Evolutionary conservation across 306 rosid species (phyloP), one percentile per base, ranked within the genome.

Genomic region (Cicer judaicum): DNA sequence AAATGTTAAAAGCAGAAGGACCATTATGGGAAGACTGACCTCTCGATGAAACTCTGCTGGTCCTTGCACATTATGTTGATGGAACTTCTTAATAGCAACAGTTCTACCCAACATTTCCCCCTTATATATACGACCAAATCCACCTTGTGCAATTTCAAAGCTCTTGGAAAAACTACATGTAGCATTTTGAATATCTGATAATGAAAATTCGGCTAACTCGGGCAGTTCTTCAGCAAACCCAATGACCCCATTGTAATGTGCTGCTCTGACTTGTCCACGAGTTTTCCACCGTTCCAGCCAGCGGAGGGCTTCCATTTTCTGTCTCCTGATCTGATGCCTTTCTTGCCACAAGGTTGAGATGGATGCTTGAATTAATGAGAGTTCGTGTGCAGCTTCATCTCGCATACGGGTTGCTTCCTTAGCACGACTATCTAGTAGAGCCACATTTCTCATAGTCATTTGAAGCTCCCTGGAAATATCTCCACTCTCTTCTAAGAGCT

Each of bases 41-140:
- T 92, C 96, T 78, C 81, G 91, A 77, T 85, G 92, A 79, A 92
- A 92, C 79, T 88, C 92, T 2, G 88, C 78, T 14, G 92, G 89
- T 74, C 87, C 91, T 69, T 90, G 91, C 84, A 78, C 72, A 80
- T 80, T 83, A 76, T 84, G 81, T 24, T 88, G 85, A 70, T 87
- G 85, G 56, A 92, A 80, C 89, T 84, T 92, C 81, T 80, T 90
- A 71, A 90, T 84, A 49, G 88, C 89, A 64, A 90, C 91, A 68
- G 98, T 92, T 80, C 89, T 87, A 12, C 96, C 96, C 84, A 85
- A 54, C 91, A 92, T 74, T 84, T 92, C 98, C 75, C 98, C 96
- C 78, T 90, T 92, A 78, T 88, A 92, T 80, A 92, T 81, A 77
- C 79, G 81, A 82, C 97, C 92, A 71, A 74, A 84, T 63, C 92